phyloP scores from a whole-genome alignment of 1,284 basidiomycete genomes.

The Phylloboletellus chloephorus region DNA sequence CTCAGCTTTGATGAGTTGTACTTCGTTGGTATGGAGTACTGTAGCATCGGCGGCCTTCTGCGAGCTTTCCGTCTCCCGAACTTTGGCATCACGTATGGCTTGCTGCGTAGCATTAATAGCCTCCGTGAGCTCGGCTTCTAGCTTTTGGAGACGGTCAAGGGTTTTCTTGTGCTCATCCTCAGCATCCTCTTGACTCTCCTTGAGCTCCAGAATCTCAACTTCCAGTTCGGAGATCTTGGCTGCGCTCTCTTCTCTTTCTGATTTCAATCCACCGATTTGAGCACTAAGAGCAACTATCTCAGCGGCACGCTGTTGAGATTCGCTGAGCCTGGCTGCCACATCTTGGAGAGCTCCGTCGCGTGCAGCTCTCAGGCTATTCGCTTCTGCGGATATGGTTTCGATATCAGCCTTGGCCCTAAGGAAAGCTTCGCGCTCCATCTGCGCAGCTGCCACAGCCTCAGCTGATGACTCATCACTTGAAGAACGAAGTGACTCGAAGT shows the following conservation, averaged over 20 bases:
- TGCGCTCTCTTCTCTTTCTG: conserved; percentile 70
- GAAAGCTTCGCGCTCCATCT: conserved; percentile 58
- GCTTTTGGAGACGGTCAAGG: conserved; percentile 41
- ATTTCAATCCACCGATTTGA: conserved; percentile 52
- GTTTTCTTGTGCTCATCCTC: conserved; percentile 54
- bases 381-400: conserved; percentile 51
- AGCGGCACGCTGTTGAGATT: conserved; percentile 42
- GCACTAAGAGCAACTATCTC: conserved; percentile 42
- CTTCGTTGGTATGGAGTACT: conserved; percentile 42
- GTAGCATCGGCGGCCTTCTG: conserved; percentile 39
- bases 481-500: conserved; percentile 46
- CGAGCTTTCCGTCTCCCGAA: conserved; percentile 45
- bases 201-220: conserved; percentile 72
- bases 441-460: conserved; percentile 44
- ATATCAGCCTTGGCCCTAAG: conserved; percentile 61
- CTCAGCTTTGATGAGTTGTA: conserved; percentile 43
- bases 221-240: conserved; percentile 75
- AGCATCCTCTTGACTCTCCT: conserved; percentile 59
- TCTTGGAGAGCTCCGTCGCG: conserved; percentile 48
- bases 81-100: conserved; percentile 47
- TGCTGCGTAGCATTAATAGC: conserved; percentile 46
- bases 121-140: conserved; percentile 49
- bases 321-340: conserved; percentile 39
- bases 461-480: conserved; percentile 42
- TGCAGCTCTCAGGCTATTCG: conserved; percentile 44